phyloP scores from a whole-genome alignment of 2,329 filamentous ascomycete genomes.

The Apiospora malaysiana region DNA sequence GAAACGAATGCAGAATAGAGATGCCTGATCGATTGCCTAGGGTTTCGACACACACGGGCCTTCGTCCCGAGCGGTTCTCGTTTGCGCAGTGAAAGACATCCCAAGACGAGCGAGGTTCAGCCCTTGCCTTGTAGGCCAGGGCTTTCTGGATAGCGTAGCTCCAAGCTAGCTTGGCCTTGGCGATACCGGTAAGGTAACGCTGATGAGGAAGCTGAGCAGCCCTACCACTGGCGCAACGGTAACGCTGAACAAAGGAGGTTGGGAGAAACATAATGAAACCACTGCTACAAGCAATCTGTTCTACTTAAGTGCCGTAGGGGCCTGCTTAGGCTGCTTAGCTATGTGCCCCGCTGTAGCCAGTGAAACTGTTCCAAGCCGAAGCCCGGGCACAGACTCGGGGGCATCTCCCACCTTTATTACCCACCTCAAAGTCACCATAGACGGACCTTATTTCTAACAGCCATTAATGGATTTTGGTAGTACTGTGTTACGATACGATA shows the following conservation, averaged over 20 bases:
- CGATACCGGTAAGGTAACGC: too few relatives aligned
- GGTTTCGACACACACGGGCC: too few relatives aligned
- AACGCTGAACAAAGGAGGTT: background rate
- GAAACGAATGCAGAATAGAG: too few relatives aligned
- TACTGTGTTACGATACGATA: background rate
- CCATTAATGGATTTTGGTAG: background rate
- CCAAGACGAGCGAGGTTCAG: background rate
- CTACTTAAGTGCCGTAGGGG: too few relatives aligned
- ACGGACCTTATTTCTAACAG: background rate
- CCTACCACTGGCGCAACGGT: background rate
- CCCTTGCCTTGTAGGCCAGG: too few relatives aligned
- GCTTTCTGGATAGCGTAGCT: background rate
- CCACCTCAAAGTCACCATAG: background rate
- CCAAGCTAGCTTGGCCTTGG: background rate
- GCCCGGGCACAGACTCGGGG: background rate
- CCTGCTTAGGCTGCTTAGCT: too few relatives aligned
- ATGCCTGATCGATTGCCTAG: too few relatives aligned
- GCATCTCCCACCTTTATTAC: background rate
- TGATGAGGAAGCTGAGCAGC: background rate
- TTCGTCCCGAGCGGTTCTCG: background rate
- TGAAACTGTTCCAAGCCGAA: background rate
- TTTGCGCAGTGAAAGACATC: background rate
- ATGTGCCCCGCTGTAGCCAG: background rate
- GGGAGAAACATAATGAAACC: background rate
- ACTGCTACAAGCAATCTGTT: background rate